A percentile compares a stretch with the other conserved stretches of the same genome.
Conservation (phyloP, 108 stramenopile species). For the Ochromonas danica region DNA sequence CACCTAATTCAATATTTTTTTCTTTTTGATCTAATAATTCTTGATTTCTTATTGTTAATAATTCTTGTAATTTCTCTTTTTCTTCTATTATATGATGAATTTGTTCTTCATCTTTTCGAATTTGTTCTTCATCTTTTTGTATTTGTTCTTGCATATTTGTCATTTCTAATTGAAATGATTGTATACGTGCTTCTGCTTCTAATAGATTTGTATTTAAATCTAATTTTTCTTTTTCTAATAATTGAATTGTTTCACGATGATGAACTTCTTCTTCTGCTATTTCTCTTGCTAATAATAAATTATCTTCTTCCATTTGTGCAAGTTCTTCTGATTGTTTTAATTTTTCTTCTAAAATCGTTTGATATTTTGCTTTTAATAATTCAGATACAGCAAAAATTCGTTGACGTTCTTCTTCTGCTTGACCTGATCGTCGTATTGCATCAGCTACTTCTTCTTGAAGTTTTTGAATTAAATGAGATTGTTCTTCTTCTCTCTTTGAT, state of each 20-base stretch:
- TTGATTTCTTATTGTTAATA: no score
- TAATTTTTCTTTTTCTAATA: neutral
- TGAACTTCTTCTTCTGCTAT: neutral
- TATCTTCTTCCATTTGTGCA: neutral
- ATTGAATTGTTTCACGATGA: neutral
- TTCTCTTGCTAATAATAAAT: neutral
- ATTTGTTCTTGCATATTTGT: neutral
- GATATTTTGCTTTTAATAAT: neutral
- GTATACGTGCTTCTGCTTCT: neutral
- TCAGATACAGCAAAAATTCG: neutral
- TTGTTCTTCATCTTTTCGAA: constrained; percentile 1
- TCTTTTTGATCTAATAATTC: neutral
- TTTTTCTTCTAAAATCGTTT: constrained; percentile 10
- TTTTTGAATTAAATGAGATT: neutral
- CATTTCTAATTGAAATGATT: neutral
- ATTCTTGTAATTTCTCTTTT: neutral
- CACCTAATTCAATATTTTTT: constrained; percentile 2
- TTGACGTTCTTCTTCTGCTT: constrained; percentile 1
- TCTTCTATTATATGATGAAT: neutral
- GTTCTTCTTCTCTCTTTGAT: neutral
- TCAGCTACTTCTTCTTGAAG: neutral
- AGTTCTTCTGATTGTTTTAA: neutral
- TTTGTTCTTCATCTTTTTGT: neutral
- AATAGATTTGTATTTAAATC: neutral
- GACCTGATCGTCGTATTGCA: neutral